A percentile compares a stretch with the other conserved stretches of the same genome.
Conservation (phyloP, 2,329 filamentous ascomycete species). For the Xylaria sp. region DNA sequence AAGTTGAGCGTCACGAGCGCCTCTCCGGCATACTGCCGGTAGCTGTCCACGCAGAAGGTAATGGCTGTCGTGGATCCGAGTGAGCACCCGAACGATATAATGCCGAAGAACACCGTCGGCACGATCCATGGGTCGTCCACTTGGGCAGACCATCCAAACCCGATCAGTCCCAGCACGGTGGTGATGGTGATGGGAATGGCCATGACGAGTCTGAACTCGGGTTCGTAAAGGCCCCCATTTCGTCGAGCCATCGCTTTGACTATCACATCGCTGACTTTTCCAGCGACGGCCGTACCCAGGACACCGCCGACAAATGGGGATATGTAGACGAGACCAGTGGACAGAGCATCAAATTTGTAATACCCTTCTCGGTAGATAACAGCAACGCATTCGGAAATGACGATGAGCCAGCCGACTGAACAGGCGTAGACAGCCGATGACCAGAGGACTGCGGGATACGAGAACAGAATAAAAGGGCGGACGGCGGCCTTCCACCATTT, state of each 20-base stretch:
- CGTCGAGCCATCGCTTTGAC: slow-evolving; percentile 82
- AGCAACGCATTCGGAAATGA: slow-evolving; percentile 87
- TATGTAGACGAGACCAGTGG: slow-evolving; percentile 87
- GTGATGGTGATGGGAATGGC: slow-evolving; percentile 79
- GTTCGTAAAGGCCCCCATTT: slow-evolving; percentile 95
- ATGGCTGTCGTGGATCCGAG: slow-evolving; percentile 91
- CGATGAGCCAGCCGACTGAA: slow-evolving; percentile 94
- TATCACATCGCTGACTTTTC: slow-evolving; percentile 85
- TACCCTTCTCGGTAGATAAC: slow-evolving; percentile 77
- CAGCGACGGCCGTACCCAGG: slow-evolving; percentile 90
- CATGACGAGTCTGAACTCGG: slow-evolving; percentile 93
- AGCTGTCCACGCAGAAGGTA: slow-evolving; percentile 93
- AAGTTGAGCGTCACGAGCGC: slow-evolving; percentile 95
- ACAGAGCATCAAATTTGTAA: slow-evolving; percentile 85
- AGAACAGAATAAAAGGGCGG: slow-evolving; percentile 85
- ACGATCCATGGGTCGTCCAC: slow-evolving; percentile 85
- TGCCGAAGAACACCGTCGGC: slow-evolving; percentile 90
- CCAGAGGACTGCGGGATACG: slow-evolving; percentile 91
- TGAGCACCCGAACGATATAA: slow-evolving; percentile 91
- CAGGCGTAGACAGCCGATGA: slow-evolving; percentile 85
- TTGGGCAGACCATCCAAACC: slow-evolving; percentile 92
- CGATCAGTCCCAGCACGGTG: slow-evolving; percentile 88
- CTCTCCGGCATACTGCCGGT: slow-evolving; percentile 92
- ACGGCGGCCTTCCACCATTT: slow-evolving; percentile 81
- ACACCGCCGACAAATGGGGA: slow-evolving; percentile 90